Evolutionary conservation across 2,329 filamentous ascomycete genomes (phyloP), one percentile per base, ranked within the genome.

Genomic region (Pleomassaria siparia): DNA sequence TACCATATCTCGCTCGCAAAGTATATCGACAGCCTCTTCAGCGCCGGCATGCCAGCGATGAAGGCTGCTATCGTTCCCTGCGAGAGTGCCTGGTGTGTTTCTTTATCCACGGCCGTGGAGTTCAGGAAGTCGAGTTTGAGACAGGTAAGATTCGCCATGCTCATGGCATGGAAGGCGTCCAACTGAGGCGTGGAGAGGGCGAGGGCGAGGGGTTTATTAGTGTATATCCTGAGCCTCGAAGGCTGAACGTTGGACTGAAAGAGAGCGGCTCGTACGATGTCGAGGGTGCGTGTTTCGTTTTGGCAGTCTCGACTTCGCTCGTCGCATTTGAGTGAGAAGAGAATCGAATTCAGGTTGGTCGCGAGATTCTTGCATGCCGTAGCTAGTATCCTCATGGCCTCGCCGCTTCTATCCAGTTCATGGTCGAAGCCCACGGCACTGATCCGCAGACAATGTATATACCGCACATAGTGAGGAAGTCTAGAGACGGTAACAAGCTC

Each of bases 1-100:
- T 50, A 50, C 47, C 47, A 50, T 18, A 50, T 46, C 22, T 50
- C 47, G 6, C 30, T 46, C 12, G 47, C 43, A 29, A 50, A 50
- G 28, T 46, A 46, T 24, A 50, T 43, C 12, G 47, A 50, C 13
- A 50, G 42, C 18, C 35, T 13, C 30, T 50, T 20, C 2, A 50
- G 43, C 16, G 24, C 18, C 10, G 43, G 47, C 18, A 43, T 33
- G 24, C 28, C 26, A 16, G 22, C 20, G 20, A 50, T 22, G 32
- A 42, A 50, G 11, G 29, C 20, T 3, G 43, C 30, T 18, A 50
- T 43, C 13, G 47, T 46, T 15, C 43, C 43, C 12, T 20, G 21
- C 8, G 36, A 16, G 10, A 50, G 43, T 1, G 18, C 32, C 16
- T 43, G 30, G 22, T 50, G 47, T 20, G 40, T 43, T 22, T 43